Base-by-base conservation (phyloP, 306 rosid genomes). In the Cicer arietinum region DNA sequence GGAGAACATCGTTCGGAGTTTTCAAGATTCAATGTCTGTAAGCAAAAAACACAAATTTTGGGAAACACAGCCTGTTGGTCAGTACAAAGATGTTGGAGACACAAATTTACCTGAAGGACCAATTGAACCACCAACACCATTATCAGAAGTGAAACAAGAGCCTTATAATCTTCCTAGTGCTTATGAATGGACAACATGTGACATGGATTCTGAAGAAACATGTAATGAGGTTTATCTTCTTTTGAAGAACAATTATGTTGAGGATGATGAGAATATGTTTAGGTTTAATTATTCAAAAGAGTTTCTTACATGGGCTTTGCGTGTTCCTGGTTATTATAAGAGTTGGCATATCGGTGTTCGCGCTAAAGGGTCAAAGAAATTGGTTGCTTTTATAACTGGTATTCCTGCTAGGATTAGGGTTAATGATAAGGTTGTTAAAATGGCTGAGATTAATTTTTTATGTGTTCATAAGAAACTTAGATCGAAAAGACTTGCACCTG, bases 401-500 rank as follows among this genome's bases (percentile, higher is more conserved):
- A 61, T 91, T 50, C 97, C 97, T 14, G 95, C 95, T 7, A 89
- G 92, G 70, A 91, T 91, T 51, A 87, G 90, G 67, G 97, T 74
- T 18, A 80, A 83, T 35, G 77, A 76, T 14, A 74, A 53, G 6
- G 52, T 91, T 61, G 95, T 91, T 61, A 91, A 79, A 48, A 91
- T 89, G 97, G 95, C 95, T 10, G 97, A 91, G 88, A 86, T 91
- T 68, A 91, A 91, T 57, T 91, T 91, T 80, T 72, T 91, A 54
- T 91, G 97, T 54, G 95, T 91, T 43, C 97, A 91, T 69, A 91
- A 91, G 89, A 91, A 89, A 85, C 92, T 91, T 8, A 81, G 95
- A 80, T 83, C 95, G 0, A 91, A 91, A 82, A 88, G 97, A 44
- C 92, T 91, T 53, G 97, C 95, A 0, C 97, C 95, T 20, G 95